Percentiles rank a stretch among this genome's conserved stretches.
phyloP scores from a whole-genome alignment of 2,329 filamentous ascomycete genomes.

The Phyllosticta ampelicida region DNA sequence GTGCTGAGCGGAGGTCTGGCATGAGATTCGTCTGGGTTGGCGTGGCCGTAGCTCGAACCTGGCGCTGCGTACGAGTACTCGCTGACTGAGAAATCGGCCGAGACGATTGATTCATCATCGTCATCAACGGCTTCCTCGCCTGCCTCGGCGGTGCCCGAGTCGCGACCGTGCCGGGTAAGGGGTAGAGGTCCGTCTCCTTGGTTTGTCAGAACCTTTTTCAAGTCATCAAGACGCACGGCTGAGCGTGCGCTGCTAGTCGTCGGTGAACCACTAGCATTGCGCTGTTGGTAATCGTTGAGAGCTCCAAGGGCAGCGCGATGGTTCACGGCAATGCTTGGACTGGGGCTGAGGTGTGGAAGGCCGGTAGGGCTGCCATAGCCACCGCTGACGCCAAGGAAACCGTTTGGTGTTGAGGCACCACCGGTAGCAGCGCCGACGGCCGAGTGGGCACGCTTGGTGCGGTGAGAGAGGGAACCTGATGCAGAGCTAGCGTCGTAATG shows the following conservation, averaged over 20 bases:
- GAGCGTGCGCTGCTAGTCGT: slow-evolving; percentile 28
- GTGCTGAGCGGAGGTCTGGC: not conserved
- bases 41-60: slow-evolving; percentile 1
- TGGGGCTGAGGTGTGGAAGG: slow-evolving; percentile 4
- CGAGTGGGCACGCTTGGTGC: not conserved
- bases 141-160: slow-evolving; percentile 27
- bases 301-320: slow-evolving; percentile 6
- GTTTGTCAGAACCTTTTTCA: slow-evolving; percentile 33
- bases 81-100: slow-evolving; percentile 57
- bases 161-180: slow-evolving; percentile 32
- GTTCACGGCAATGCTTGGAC: not conserved
- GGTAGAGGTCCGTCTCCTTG: slow-evolving; percentile 33
- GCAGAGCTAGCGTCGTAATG: slow-evolving; percentile 63
- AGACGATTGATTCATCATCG: slow-evolving; percentile 53
- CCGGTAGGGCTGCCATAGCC: slow-evolving; percentile 4
- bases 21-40: not conserved
- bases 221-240: slow-evolving; percentile 34
- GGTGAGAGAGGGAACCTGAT: slow-evolving; percentile 43
- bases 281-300: slow-evolving; percentile 1
- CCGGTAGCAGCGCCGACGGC: slow-evolving; percentile 14
- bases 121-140: slow-evolving; percentile 38
- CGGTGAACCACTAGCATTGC: slow-evolving; percentile 17
- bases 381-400: slow-evolving; percentile 47
- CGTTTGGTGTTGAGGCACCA: slow-evolving; percentile 5
- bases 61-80: slow-evolving; percentile 45